These are phyloP conservation scores for Tephrocybe sp. DNA, from an alignment of 768 basidiomycete species.

Conservation along the genomic window DNA sequence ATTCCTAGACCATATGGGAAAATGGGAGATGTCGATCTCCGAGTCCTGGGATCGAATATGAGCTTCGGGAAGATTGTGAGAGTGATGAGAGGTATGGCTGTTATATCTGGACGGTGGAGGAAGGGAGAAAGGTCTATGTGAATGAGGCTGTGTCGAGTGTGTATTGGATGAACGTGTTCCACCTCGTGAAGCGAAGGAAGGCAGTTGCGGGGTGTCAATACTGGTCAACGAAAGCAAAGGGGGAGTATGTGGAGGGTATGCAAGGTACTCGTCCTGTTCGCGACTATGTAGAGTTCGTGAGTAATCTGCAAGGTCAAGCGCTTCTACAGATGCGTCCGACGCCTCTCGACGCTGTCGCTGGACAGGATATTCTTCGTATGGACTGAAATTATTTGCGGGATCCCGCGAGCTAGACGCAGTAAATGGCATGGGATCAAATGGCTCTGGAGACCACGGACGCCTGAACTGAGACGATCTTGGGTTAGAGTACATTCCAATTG, in stretches of 20 bases:
- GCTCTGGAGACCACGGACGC: conserved; percentile 68
- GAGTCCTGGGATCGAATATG: conserved; percentile 27
- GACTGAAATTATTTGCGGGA: conserved; percentile 18
- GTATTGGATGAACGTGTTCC: conserved; percentile 42
- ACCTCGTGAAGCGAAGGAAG: conserved; percentile 44
- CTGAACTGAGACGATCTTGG: conserved; percentile 54
- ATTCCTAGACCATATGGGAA: conserved; percentile 61
- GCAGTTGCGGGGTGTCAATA: conserved; percentile 29
- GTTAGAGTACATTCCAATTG: conserved; percentile 37
- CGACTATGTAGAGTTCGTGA: conserved; percentile 46
- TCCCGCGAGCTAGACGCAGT: conserved; percentile 14
- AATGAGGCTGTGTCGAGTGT: conserved; percentile 24
- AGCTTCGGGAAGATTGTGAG: conserved; percentile 21
- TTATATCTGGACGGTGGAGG: conserved; percentile 38
- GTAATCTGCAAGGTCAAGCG: conserved; percentile 74
- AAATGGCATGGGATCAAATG: conserved; percentile 43
- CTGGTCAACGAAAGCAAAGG: conserved; percentile 25
- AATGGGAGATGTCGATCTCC: conserved; percentile 60
- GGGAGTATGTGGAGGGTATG: conserved; percentile 25
- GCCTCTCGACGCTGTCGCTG: conserved; percentile 42
- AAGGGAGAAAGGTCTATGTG: conserved; percentile 45
- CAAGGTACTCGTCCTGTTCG: conserved; percentile 33
- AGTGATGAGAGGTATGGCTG: conserved; percentile 19
- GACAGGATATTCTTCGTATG: conserved; percentile 19
- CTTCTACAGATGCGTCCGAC: conserved; percentile 68